Evolutionary conservation across 495 filamentous ascomycete species (phyloP).

Genomic region (Hypoxylon crocopeplum): DNA sequence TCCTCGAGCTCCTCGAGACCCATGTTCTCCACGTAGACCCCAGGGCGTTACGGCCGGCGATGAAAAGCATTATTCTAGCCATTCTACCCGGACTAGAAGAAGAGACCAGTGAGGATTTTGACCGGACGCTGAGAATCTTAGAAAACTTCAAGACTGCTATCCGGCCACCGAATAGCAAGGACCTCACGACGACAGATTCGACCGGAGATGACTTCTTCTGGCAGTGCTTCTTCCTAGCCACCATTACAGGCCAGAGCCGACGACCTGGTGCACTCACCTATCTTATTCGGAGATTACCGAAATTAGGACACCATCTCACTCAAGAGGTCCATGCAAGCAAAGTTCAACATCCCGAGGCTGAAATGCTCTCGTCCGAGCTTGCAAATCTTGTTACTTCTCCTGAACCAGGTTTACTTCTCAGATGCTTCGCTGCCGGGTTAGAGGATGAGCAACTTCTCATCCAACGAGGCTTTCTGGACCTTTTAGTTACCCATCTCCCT

Average conservation of each 20-base stretch:
- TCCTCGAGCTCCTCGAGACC: slow-evolving; percentile 82
- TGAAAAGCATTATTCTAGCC: slow-evolving; percentile 86
- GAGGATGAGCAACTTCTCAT: slow-evolving; percentile 88
- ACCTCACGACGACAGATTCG: slow-evolving; percentile 59
- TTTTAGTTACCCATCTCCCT: slow-evolving; percentile 90
- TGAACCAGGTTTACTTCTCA: slow-evolving; percentile 87
- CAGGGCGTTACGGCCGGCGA: slow-evolving; percentile 76
- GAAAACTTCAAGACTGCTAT: slow-evolving; percentile 78
- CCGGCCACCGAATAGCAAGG: slow-evolving; percentile 53
- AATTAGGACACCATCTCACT: slow-evolving; percentile 58
- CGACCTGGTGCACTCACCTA: slow-evolving; percentile 88
- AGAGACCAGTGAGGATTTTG: slow-evolving; percentile 96
- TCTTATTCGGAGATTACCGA: slow-evolving; percentile 79
- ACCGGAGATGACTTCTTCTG: slow-evolving; percentile 89
- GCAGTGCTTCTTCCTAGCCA: slow-evolving; percentile 95
- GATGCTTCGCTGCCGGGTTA: slow-evolving; percentile 91
- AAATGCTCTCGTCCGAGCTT: slow-evolving; percentile 49
- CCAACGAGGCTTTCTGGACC: slow-evolving; percentile 90
- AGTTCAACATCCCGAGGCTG: slow-evolving; percentile 28
- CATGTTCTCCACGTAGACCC: slow-evolving; percentile 76
- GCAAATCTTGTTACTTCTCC: slow-evolving; percentile 84
- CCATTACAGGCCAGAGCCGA: slow-evolving; percentile 84
- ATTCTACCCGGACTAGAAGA: slow-evolving; percentile 93
- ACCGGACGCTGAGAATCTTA: slow-evolving; percentile 78
- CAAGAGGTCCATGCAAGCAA: slow-evolving; percentile 32